Evolutionary conservation across 2,329 filamentous ascomycete species (phyloP).

Genomic region (Balansia obtecta): DNA sequence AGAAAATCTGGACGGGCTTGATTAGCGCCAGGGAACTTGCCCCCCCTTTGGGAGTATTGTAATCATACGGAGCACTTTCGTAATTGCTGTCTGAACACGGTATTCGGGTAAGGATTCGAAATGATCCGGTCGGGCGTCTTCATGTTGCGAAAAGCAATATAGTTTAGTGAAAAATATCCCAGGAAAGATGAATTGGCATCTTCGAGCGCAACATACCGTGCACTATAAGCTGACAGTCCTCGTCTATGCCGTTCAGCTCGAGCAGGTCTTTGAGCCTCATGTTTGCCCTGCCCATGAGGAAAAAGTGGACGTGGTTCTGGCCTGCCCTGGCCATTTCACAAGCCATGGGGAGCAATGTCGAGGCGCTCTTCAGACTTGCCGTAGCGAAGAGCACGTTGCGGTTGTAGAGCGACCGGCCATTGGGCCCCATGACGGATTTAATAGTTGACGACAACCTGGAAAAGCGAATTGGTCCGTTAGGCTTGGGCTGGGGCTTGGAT

Average conservation of each 20-base stretch:
- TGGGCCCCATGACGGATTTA: slow-evolving; percentile 41
- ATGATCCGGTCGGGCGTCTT: slow-evolving; percentile 68
- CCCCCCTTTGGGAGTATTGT: no score
- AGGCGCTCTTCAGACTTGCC: slow-evolving; percentile 59
- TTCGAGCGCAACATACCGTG: slow-evolving; percentile 30
- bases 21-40: background rate
- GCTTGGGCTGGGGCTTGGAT: slow-evolving; percentile 20
- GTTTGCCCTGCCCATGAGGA: slow-evolving; percentile 60
- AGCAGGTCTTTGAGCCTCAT: slow-evolving; percentile 58
- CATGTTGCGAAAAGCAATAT: background rate
- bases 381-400: slow-evolving; percentile 70
- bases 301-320: slow-evolving; percentile 69
- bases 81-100: slow-evolving; percentile 53
- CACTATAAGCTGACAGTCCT: slow-evolving; percentile 52
- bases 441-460: slow-evolving; percentile 51
- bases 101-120: slow-evolving; percentile 54
- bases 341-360: slow-evolving; percentile 64
- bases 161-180: no score
- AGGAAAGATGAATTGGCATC: no score
- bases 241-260: slow-evolving; percentile 66
- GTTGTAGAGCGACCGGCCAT: slow-evolving; percentile 39
- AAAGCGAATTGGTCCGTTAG: slow-evolving; percentile 60
- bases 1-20: slow-evolving; percentile 40
- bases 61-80: slow-evolving; percentile 48
- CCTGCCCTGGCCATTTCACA: slow-evolving; percentile 69